phyloP scores from a whole-genome alignment of 352 stramenopile genomes.

The Globisporangium yorkense region DNA sequence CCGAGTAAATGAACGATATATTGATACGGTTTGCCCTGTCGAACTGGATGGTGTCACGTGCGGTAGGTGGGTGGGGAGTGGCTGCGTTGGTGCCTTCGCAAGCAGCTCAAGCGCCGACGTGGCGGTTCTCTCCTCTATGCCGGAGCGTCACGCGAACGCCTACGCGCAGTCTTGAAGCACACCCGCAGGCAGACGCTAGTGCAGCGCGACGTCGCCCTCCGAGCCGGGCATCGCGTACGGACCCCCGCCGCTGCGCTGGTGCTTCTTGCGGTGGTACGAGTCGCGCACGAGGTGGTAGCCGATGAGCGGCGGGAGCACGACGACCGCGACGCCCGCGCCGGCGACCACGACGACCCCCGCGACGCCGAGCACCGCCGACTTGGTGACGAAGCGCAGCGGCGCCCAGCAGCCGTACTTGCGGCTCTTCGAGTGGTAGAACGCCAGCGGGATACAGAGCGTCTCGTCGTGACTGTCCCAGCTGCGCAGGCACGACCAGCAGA shows the following conservation, averaged over 20 bases:
- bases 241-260: slow-evolving; percentile 14
- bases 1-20: slow-evolving; percentile 2
- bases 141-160: no score
- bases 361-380: slow-evolving; percentile 51
- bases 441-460: slow-evolving; percentile 60
- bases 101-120: no score
- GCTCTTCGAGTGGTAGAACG: slow-evolving; percentile 67
- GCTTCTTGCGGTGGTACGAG: slow-evolving; percentile 33
- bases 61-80: no score
- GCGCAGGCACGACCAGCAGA: slow-evolving; percentile 77
- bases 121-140: no score
- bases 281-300: slow-evolving; percentile 53
- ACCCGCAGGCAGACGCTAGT: neutral
- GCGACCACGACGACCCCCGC: slow-evolving; percentile 44
- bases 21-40: neutral
- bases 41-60: neutral
- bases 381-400: slow-evolving; percentile 66
- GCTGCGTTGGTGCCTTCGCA: no score
- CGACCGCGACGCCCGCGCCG: slow-evolving; percentile 52
- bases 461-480: slow-evolving; percentile 68
- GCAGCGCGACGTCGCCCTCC: neutral
- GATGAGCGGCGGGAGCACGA: slow-evolving; percentile 64
- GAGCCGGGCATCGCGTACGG: neutral
- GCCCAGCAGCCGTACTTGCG: slow-evolving; percentile 51
- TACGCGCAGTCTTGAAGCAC: no score